Evolutionary conservation across 1,139 yeast genomes (phyloP).

Genomic region (Zhuliangozyma parablackwelliae): DNA sequence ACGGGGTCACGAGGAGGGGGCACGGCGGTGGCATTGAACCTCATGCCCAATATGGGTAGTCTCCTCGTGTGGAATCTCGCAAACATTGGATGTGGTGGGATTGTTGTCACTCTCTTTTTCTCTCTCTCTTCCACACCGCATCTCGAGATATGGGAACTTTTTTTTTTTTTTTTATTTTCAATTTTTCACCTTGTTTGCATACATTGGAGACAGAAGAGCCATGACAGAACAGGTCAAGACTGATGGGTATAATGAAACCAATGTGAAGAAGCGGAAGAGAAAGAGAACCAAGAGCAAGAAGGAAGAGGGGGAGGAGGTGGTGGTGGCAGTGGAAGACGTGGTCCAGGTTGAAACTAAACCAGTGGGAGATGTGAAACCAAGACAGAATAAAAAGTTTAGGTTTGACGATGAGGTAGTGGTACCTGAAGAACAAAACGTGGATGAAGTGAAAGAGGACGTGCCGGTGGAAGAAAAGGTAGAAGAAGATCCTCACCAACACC

Average conservation of each 20-base stretch:
- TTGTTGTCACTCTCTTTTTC: not conserved
- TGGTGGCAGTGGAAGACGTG: not conserved
- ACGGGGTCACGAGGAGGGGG: conserved; percentile 17
- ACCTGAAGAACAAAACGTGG: conserved; percentile 1
- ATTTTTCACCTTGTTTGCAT: too few relatives aligned
- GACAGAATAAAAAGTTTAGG: conserved; percentile 24
- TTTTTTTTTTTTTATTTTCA: too few relatives aligned
- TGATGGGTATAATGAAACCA: conserved; percentile 5
- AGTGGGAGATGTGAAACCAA: conserved; percentile 1
- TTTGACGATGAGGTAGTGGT: conserved; percentile 19
- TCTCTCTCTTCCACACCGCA: not conserved
- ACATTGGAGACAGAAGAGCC: not conserved
- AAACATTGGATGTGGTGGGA: conserved; percentile 1
- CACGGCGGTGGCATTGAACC: conserved; percentile 11
- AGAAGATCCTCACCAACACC: not conserved
- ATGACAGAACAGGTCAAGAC: conserved; percentile 5
- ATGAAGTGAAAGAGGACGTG: not conserved
- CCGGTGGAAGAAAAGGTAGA: not conserved
- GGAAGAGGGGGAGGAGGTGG: not conserved
- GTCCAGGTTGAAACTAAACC: not conserved
- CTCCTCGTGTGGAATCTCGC: not conserved
- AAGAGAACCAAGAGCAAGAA: conserved; percentile 16
- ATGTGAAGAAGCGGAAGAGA: conserved; percentile 17
- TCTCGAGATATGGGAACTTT: too few relatives aligned
- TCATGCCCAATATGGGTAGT: not conserved